Conservation (phyloP, 1,139 yeast genomes). For the Debaryomyces udenii region DNA sequence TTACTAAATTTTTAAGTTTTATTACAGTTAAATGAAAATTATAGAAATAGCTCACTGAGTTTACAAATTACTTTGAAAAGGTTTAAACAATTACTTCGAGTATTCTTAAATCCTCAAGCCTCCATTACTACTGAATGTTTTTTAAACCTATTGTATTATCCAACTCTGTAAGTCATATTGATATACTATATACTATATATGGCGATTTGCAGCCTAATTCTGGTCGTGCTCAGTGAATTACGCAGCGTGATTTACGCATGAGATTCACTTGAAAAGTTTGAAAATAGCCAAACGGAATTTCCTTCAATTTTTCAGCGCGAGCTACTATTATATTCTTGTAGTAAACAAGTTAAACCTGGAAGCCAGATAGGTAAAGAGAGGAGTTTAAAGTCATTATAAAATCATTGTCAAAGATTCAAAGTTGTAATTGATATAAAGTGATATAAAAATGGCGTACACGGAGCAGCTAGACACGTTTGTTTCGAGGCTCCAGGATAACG, state of each 20-base stretch:
- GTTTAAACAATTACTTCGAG: no score
- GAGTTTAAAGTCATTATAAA: no score
- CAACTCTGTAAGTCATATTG: no score
- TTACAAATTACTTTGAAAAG: no score
- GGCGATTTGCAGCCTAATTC: slow-evolving; percentile 6
- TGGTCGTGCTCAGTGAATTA: not conserved
- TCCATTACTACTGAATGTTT: no score
- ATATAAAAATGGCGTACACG: slow-evolving; percentile 43
- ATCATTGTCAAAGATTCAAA: no score
- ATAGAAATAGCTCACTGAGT: no score
- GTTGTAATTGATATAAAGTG: not conserved
- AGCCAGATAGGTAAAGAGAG: not conserved
- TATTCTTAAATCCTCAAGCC: no score
- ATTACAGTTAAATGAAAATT: no score
- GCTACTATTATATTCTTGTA: not conserved
- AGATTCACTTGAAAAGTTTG: slow-evolving; percentile 13
- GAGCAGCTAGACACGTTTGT: slow-evolving; percentile 64
- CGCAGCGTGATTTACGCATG: slow-evolving; percentile 12
- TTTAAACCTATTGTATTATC: no score
- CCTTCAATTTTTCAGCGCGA: slow-evolving; percentile 14
- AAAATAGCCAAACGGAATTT: slow-evolving; percentile 10
- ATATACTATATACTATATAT: no score
- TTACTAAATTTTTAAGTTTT: no score
- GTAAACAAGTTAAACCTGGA: slow-evolving; percentile 6
- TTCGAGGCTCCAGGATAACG: slow-evolving; percentile 54